These are phyloP conservation scores for Yamadazyma kitorensis DNA, from an alignment of 805 yeast genomes.

Conservation along the genomic window DNA sequence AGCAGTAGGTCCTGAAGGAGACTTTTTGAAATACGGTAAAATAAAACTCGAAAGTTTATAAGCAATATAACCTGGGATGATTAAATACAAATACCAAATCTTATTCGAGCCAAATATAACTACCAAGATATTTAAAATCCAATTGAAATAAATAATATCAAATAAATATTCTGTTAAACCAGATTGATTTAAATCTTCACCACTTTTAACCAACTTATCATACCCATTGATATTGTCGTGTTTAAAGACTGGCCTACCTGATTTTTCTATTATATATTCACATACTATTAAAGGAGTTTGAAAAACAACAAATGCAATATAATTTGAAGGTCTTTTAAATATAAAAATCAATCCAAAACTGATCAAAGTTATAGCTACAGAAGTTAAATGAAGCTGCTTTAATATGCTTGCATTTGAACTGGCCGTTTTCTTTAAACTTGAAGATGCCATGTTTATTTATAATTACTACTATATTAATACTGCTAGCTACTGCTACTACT, in stretches of 20 bases:
- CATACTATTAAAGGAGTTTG: slow-evolving; percentile 40
- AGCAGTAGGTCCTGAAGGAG: slow-evolving; percentile 3
- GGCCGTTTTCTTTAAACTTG: slow-evolving; percentile 54
- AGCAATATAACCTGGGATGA: slow-evolving; percentile 51
- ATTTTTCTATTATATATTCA: slow-evolving; percentile 52
- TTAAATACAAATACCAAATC: slow-evolving; percentile 56
- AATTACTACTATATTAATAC: neutral
- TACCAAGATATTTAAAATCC: slow-evolving; percentile 54
- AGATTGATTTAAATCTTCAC: slow-evolving; percentile 56
- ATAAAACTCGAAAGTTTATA: slow-evolving; percentile 46
- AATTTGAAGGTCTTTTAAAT: slow-evolving; percentile 45
- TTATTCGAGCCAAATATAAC: slow-evolving; percentile 52
- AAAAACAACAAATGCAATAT: slow-evolving; percentile 35
- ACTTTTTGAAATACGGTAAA: slow-evolving; percentile 8
- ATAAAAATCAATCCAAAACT: slow-evolving; percentile 35
- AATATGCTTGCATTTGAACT: slow-evolving; percentile 35
- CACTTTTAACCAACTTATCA: slow-evolving; percentile 46
- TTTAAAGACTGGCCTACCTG: slow-evolving; percentile 57
- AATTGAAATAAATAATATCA: slow-evolving; percentile 65
- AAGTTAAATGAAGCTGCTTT: slow-evolving; percentile 34
- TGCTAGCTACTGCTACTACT: neutral
- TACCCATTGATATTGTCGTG: slow-evolving; percentile 24
- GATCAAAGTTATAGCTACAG: slow-evolving; percentile 31
- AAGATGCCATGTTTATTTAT: slow-evolving; percentile 52
- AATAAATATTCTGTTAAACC: slow-evolving; percentile 75